Percentiles rank a stretch among this genome's conserved stretches.
These are phyloP conservation scores for Cerrena zonata DNA, from an alignment of 1,284 basidiomycete species.

Conservation along the genomic window DNA sequence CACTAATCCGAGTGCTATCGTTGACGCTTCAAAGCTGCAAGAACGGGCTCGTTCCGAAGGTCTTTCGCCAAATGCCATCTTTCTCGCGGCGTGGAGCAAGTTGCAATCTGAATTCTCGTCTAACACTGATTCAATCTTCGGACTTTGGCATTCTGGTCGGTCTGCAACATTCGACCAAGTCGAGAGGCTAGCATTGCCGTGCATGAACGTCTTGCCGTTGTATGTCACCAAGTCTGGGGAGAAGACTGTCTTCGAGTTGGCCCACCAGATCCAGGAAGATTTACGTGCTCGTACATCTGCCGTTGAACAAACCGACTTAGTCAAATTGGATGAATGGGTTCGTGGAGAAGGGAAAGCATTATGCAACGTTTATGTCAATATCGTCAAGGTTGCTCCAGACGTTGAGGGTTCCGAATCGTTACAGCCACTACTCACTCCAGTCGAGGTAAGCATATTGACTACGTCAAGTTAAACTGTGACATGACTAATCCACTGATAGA, in stretches of 20 bases:
- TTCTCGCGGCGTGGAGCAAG: slow-evolving; percentile 42
- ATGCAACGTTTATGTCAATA: slow-evolving; percentile 43
- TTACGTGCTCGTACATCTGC: slow-evolving; percentile 34
- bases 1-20: slow-evolving; percentile 19
- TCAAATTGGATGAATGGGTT: slow-evolving; percentile 33
- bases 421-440: slow-evolving; percentile 4
- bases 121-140: slow-evolving; percentile 33
- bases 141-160: slow-evolving; percentile 44
- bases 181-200: slow-evolving; percentile 38
- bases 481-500: slow-evolving; percentile 9
- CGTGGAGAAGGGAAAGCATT: slow-evolving; percentile 30
- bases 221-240: slow-evolving; percentile 23
- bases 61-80: slow-evolving; percentile 35
- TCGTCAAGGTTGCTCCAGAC: slow-evolving; percentile 32
- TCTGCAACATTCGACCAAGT: slow-evolving; percentile 31
- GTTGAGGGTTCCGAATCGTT: slow-evolving; percentile 9
- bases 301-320: slow-evolving; percentile 39
- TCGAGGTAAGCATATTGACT: slow-evolving; percentile 14
- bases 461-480: neutral
- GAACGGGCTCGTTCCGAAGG: slow-evolving; percentile 27
- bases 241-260: slow-evolving; percentile 24
- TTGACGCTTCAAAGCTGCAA: slow-evolving; percentile 20
- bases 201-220: slow-evolving; percentile 44
- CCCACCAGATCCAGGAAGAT: slow-evolving; percentile 31
- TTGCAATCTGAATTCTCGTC: slow-evolving; percentile 33